Evolutionary conservation across 306 rosid species (phyloP).

Genomic region (Fragaria nilgerrensis): DNA sequence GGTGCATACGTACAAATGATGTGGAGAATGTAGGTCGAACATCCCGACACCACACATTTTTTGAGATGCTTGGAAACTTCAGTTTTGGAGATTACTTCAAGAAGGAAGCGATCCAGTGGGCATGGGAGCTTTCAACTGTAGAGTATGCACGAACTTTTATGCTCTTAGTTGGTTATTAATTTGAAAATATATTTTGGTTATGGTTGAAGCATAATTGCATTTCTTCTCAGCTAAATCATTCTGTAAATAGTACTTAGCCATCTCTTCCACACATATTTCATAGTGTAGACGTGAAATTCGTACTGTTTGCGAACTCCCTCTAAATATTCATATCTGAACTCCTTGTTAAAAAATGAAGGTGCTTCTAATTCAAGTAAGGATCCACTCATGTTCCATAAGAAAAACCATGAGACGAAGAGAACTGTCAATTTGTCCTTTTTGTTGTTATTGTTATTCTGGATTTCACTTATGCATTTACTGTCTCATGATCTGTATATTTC

Average conservation of each 20-base stretch:
- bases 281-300: neutral
- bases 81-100: slow-evolving; percentile 97
- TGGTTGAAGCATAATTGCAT: slow-evolving; percentile 1
- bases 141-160: slow-evolving; percentile 50
- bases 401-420: neutral
- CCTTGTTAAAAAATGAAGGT: neutral
- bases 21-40: slow-evolving; percentile 83
- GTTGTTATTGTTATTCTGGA: neutral
- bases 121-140: slow-evolving; percentile 79
- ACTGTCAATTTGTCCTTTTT: neutral
- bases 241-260: neutral
- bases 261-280: neutral
- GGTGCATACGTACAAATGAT: slow-evolving; percentile 87
- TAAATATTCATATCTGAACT: neutral
- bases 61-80: slow-evolving; percentile 98
- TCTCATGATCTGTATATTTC: slow-evolving; percentile 9
- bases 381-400: neutral
- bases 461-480: neutral
- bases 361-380: neutral
- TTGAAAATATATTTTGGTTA: neutral
- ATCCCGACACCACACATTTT: slow-evolving; percentile 77
- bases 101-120: slow-evolving; percentile 83
- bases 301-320: neutral
- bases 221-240: slow-evolving; percentile 1
- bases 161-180: neutral